Base-by-base conservation (phyloP, 2,329 filamentous ascomycete species). In the Paecilomyces niveus region DNA sequence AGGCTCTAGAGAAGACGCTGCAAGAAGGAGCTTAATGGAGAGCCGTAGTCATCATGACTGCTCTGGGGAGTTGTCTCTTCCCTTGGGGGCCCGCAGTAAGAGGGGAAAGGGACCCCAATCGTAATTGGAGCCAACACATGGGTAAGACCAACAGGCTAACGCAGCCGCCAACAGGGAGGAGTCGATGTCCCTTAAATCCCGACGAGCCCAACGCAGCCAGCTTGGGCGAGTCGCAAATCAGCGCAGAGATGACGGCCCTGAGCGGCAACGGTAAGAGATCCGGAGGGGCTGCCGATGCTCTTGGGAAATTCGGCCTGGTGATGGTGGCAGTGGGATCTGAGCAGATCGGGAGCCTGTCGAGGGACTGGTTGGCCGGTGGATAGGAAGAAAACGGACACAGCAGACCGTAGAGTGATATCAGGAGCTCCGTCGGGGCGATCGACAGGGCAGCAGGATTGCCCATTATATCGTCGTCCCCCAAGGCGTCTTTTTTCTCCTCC, bases 181-280 rank as follows among this genome's bases (percentile, higher is more conserved):
- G 35, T 56, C 60, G 51, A 62, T 57, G 22, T 61, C 39, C 39
- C 39, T 45, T 61, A 9, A 58, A 64, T 57, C 62, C 65, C 33
- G 66, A 68, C 55, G 61, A 61, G 29, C 64, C 65, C 53, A 61
- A 56, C 18, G 66, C 66, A 11, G 67, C 60, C 56, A 66, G 67
- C 58, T 57, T 67, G 32, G 64, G 67, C 50, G 52, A 67, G 13
- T 58, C 59, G 50, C 50, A 52, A 52, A 52, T 52, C 50, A 52
- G 50, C 50, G 50, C 18, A 52, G 50, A 52, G 50, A 29, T 8
- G 50, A 45, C 18, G 39, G 39, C 15, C 39, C 39, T 45, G 39
- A 45, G 39, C 39, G 39, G 39, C 39, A n/a, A 21, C 39, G 39
- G 39, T 45, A 45, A 45, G 39, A 45, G 39, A 45, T 45, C 39